Percentiles rank a stretch among this genome's conserved stretches.
Evolutionary conservation across 1,139 yeast genomes (phyloP).

Genomic region (Blastobotrys buckinghamii): DNA sequence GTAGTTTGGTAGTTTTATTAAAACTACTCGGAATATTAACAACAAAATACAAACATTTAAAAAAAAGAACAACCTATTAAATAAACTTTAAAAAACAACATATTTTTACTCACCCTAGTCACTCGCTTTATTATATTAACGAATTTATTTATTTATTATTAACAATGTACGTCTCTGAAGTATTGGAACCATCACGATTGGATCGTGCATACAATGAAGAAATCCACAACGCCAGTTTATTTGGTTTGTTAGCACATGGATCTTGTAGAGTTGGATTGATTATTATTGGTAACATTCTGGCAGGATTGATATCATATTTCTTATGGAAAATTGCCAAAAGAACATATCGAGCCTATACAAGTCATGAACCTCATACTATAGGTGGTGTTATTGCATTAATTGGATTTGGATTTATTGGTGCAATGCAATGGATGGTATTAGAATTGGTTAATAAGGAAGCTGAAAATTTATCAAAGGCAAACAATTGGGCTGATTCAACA

Average conservation of each 20-base stretch:
- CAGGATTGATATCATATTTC: neutral
- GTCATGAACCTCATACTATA: constrained; percentile 7
- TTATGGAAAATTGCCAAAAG: constrained; percentile 7
- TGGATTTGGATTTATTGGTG: constrained; percentile 4
- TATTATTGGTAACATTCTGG: constrained; percentile 6
- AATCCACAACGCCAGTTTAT: constrained; percentile 2
- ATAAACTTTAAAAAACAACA: too few species aligned
- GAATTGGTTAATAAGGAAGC: constrained; percentile 6
- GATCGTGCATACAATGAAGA: constrained; percentile 9
- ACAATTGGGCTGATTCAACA: constrained; percentile 1
- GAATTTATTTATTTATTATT: neutral
- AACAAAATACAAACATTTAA: too few species aligned
- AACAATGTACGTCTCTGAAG: constrained; percentile 10
- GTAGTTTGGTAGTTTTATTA: too few species aligned
- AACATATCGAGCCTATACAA: constrained; percentile 7
- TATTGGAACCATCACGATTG: constrained; percentile 9
- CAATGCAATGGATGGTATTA: constrained; percentile 4
- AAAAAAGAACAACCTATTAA: too few species aligned
- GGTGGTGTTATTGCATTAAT: constrained; percentile 9
- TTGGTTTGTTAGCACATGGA: constrained; percentile 7
- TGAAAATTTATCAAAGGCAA: neutral
- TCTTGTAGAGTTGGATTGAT: constrained; percentile 3
- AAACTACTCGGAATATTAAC: too few species aligned
- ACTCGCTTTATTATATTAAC: constrained; percentile 2
- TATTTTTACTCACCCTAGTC: constrained; percentile 4